These are phyloP conservation scores for Neopestalotiopsis clavispora DNA, from an alignment of 2,329 filamentous ascomycete genomes.

Conservation along the genomic window DNA sequence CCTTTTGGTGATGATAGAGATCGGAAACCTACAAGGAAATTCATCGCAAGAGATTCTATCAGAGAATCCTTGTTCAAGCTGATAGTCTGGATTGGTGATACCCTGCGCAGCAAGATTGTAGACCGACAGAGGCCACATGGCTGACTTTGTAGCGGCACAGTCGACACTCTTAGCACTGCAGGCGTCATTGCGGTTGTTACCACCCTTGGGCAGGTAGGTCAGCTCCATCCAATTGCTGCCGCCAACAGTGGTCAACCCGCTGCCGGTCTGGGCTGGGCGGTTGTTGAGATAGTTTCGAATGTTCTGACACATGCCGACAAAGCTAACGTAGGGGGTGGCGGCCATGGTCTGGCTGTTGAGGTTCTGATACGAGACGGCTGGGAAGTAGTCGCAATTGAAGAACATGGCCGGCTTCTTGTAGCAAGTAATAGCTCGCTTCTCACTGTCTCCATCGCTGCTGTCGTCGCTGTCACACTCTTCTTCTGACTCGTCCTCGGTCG, in stretches of 20 bases:
- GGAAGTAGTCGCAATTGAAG: neutral
- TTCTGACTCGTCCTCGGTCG: slow-evolving; percentile 35
- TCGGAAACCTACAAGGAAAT: neutral
- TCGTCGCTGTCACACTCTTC: slow-evolving; percentile 38
- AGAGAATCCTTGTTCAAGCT: neutral
- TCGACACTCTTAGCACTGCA: neutral
- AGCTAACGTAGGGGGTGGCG: neutral
- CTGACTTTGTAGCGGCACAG: slow-evolving; percentile 1
- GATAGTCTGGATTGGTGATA: neutral
- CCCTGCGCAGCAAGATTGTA: neutral
- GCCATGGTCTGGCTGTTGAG: neutral
- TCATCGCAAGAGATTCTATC: slow-evolving; percentile 2
- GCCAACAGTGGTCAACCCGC: neutral
- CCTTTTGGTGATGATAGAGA: neutral
- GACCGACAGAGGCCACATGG: neutral
- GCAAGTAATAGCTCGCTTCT: neutral
- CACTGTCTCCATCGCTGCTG: slow-evolving; percentile 9
- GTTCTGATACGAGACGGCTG: neutral
- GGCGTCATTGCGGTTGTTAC: neutral
- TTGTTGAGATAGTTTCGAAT: slow-evolving; percentile 8
- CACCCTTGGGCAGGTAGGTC: neutral
- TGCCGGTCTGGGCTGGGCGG: too few species aligned
- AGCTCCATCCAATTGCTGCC: slow-evolving; percentile 4
- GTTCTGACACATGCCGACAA: slow-evolving; percentile 1
- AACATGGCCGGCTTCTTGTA: neutral